Base-by-base conservation (phyloP, 2,329 filamentous ascomycete species). In the Curvularia hawaiiensis region DNA sequence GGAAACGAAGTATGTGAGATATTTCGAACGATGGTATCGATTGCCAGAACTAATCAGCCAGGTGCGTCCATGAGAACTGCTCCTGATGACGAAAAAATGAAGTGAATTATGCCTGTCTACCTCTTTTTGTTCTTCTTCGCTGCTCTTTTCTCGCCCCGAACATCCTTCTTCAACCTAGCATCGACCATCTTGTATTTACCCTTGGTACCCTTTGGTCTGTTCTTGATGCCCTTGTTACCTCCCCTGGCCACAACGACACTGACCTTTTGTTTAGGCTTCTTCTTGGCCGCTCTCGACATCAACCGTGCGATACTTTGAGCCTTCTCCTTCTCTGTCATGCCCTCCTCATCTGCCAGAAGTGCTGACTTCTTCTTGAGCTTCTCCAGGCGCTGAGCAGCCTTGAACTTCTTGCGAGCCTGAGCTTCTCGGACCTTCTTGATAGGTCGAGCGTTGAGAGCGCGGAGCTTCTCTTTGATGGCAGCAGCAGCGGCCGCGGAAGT, bases 351-450 rank as follows among this genome's bases (percentile, higher is more conserved):
- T 20, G 88, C 89, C 50, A 99, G 79, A 68, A 96, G 79, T 39
- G 96, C 93, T n/a, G 88, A 91, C 85, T 99, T 99, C 87, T 96
- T 97, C 81, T 92, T 91, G 63, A 99, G 81, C 81, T 97, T 97
- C 84, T 99, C 95, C 30, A 99, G 79, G 56, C 86, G 85, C 78
- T 96, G 91, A 0, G 92, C 94, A 9, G 93, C 88, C 84, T 96
- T 96, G 78, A 97, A 89, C 82, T 97, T 98, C 88, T 99, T 99
- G 58, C 95, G 85, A 35, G 93, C 94, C 79, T 96, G 93, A 24
- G 95, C 95, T 79, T 99, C 95, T 67, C 91, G 90, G 31, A 99
- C 95, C 83, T 99, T 99, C 85, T 99, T 99, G 85, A 98, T 98
- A 0, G 95, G 95, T 31, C 95, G 88, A 8, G 94, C 95, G 75